phyloP scores from a whole-genome alignment of 441 rosid species.

The Euphorbia corollata region DNA sequence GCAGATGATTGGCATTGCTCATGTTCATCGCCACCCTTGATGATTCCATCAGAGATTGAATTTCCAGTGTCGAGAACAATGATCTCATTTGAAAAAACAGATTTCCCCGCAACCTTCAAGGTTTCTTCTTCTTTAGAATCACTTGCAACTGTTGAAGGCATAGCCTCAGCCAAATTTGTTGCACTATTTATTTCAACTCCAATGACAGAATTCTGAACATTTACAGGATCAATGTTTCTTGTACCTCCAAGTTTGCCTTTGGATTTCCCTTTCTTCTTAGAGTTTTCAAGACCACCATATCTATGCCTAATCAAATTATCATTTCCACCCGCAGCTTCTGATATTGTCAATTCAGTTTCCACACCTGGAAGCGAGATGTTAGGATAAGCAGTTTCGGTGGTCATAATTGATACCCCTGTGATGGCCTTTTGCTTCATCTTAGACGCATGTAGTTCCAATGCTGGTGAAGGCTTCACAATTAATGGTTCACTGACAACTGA shows the following conservation, averaged over 20 bases:
- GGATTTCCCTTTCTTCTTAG: slow-evolving; percentile 7
- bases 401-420: not conserved
- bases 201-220: slow-evolving; percentile 7
- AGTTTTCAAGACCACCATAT: slow-evolving; percentile 8
- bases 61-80: not conserved
- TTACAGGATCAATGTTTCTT: not conserved
- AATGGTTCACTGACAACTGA: slow-evolving; percentile 7
- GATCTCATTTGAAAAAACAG: slow-evolving; percentile 1
- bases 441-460: slow-evolving; percentile 17
- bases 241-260: not conserved
- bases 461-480: slow-evolving; percentile 17
- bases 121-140: not conserved
- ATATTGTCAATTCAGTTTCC: slow-evolving; percentile 14
- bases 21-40: slow-evolving; percentile 2
- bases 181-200: slow-evolving; percentile 8
- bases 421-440: slow-evolving; percentile 17
- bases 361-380: slow-evolving; percentile 15
- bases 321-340: slow-evolving; percentile 22
- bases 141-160: not conserved
- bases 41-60: slow-evolving; percentile 6
- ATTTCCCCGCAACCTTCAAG: slow-evolving; percentile 1
- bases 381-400: slow-evolving; percentile 10
- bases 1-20: slow-evolving; percentile 8
- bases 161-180: slow-evolving; percentile 7
- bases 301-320: not conserved